Conservation (phyloP, 2,329 filamentous ascomycete genomes). For the Emydomyces testavorans region DNA sequence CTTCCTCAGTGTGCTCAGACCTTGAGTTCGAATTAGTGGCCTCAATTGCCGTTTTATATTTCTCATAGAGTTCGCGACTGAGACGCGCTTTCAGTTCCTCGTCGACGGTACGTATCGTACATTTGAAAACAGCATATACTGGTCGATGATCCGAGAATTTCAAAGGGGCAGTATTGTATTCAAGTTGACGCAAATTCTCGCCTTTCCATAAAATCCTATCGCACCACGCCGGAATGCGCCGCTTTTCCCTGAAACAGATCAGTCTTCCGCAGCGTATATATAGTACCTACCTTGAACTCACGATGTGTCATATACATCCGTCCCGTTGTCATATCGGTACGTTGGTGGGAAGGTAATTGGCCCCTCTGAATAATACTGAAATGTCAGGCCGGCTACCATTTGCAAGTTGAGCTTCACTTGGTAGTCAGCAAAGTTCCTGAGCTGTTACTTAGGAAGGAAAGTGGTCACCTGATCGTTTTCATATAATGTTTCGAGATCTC, state of each 20-base stretch:
- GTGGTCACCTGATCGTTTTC: slow-evolving; percentile 69
- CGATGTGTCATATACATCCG: slow-evolving; percentile 84
- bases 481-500: slow-evolving; percentile 67
- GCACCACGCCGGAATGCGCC: slow-evolving; percentile 92
- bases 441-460: background rate
- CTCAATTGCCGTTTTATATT: slow-evolving; percentile 53
- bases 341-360: slow-evolving; percentile 82
- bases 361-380: slow-evolving; percentile 84
- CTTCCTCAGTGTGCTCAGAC: slow-evolving; percentile 21
- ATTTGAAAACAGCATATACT: slow-evolving; percentile 81
- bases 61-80: slow-evolving; percentile 61
- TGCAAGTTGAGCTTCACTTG: slow-evolving; percentile 65
- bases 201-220: slow-evolving; percentile 87
- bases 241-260: slow-evolving; percentile 60
- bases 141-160: slow-evolving; percentile 93
- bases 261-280: slow-evolving; percentile 17
- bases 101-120: slow-evolving; percentile 68
- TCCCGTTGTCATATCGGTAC: slow-evolving; percentile 88
- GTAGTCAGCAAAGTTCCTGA: background rate
- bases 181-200: slow-evolving; percentile 64
- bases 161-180: slow-evolving; percentile 72
- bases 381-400: slow-evolving; percentile 85
- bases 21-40: slow-evolving; percentile 26
- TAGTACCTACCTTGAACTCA: slow-evolving; percentile 37
- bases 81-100: slow-evolving; percentile 61